phyloP scores from a whole-genome alignment of 2,329 filamentous ascomycete genomes.

The Aureobasidium sp. region DNA sequence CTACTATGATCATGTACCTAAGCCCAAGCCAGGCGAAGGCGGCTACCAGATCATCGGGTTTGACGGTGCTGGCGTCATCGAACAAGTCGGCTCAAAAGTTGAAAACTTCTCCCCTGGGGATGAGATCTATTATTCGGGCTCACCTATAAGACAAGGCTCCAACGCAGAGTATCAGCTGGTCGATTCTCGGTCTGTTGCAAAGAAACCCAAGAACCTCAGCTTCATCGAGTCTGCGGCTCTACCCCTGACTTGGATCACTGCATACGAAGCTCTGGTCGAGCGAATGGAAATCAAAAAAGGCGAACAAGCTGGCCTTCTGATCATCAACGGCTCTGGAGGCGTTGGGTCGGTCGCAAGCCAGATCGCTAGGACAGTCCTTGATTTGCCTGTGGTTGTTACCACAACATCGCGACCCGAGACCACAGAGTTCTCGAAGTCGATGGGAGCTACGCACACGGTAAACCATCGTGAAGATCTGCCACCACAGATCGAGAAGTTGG shows the following conservation, averaged over 20 bases:
- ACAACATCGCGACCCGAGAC: conserved; percentile 37
- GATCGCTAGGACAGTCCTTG: conserved; percentile 33
- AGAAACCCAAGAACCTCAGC: conserved; percentile 32
- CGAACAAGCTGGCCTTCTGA: conserved; percentile 33
- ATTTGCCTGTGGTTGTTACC: conserved; percentile 36
- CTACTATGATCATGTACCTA: conserved; percentile 26
- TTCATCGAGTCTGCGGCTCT: conserved; percentile 36
- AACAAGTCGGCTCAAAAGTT: conserved; percentile 22
- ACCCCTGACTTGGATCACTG: conserved; percentile 37
- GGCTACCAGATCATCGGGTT: conserved; percentile 34
- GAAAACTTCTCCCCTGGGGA: conserved; percentile 35
- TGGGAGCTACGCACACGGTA: conserved; percentile 37
- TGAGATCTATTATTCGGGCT: conserved; percentile 35
- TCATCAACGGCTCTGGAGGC: conserved; percentile 40
- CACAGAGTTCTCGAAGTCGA: conserved; percentile 28
- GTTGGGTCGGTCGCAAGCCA: conserved; percentile 38
- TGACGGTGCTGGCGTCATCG: conserved; percentile 35
- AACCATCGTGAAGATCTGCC: conserved; percentile 35
- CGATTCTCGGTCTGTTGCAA: conserved; percentile 31
- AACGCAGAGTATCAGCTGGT: conserved; percentile 37
- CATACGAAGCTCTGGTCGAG: conserved; percentile 37
- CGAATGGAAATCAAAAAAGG: conserved; percentile 32
- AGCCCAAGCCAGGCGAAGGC: conserved; percentile 16
- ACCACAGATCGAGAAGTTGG: conserved; percentile 29
- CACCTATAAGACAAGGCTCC: conserved; percentile 32